Conservation (phyloP, 2,329 filamentous ascomycete genomes). For the Fusarium virguliforme region DNA sequence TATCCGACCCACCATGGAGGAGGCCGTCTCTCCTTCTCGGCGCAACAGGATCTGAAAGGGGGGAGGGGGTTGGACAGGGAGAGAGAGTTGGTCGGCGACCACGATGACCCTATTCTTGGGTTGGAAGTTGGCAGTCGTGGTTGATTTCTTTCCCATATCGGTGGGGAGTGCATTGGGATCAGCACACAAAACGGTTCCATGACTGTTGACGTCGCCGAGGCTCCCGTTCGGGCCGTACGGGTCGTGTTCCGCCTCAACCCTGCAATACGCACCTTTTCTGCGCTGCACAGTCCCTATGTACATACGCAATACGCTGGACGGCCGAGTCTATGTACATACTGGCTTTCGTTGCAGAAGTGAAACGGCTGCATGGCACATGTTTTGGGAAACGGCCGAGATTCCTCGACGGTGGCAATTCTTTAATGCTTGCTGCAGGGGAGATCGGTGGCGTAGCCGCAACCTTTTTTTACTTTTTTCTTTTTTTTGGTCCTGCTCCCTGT, state of each 20-base stretch:
- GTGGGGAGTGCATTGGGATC: conserved; percentile 24
- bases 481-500: conserved; percentile 20
- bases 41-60: conserved; percentile 21
- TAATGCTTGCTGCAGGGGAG: conserved; percentile 23
- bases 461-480: conserved; percentile 21
- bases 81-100: conserved; percentile 14
- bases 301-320: conserved; percentile 16
- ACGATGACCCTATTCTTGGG: conserved; percentile 2
- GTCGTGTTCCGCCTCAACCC: conserved; percentile 38
- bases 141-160: conserved; percentile 19
- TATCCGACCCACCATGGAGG: conserved; percentile 41
- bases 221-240: conserved; percentile 34
- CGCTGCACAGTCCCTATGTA: conserved; percentile 12
- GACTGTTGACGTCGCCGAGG: conserved; percentile 9
- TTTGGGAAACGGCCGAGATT: conserved; percentile 16
- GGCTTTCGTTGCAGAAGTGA: conserved; percentile 15
- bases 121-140: conserved; percentile 6
- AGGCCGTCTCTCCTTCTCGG: conserved; percentile 18
- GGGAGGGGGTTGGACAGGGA: conserved; percentile 13
- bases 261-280: background rate
- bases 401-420: conserved; percentile 20
- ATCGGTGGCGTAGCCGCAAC: conserved; percentile 40
- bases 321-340: background rate
- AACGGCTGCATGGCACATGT: conserved; percentile 17
- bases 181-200: conserved; percentile 25